Evolutionary conservation across 805 yeast genomes (phyloP).

Genomic region (Saccharomycopsis sp.): DNA sequence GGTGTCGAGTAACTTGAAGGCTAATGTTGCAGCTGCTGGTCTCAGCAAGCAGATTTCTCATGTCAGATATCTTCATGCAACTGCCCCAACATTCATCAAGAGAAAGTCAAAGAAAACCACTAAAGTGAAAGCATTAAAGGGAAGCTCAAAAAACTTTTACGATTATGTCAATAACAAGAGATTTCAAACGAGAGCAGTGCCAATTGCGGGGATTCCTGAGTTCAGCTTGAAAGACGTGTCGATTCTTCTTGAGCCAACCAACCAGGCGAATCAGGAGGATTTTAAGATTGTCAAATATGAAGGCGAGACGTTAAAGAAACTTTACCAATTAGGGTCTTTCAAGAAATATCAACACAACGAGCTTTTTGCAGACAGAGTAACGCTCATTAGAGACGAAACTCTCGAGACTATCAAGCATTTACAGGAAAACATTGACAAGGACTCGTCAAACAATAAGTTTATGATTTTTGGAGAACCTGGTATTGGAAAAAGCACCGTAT

Average conservation of each 20-base stretch:
- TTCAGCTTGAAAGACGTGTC: not conserved
- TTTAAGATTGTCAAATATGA: constrained; percentile 36
- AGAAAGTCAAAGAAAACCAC: not conserved
- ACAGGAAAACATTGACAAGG: constrained; percentile 29
- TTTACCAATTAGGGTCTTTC: constrained; percentile 55
- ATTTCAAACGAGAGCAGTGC: constrained; percentile 6
- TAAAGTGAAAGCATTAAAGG: not conserved
- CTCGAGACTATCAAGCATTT: constrained; percentile 34
- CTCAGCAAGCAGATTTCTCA: not conserved
- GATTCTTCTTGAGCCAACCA: not conserved
- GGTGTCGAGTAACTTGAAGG: not conserved
- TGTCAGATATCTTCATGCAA: not conserved
- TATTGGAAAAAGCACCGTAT: constrained; percentile 67
- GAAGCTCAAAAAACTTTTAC: constrained; percentile 7
- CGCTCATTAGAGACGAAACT: constrained; percentile 50
- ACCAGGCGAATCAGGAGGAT: constrained; percentile 16
- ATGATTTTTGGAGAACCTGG: constrained; percentile 67
- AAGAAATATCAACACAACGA: constrained; percentile 65
- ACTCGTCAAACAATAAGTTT: constrained; percentile 40
- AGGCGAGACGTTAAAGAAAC: constrained; percentile 33
- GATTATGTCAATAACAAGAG: constrained; percentile 16
- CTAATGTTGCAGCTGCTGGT: not conserved
- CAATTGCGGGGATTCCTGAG: constrained; percentile 5
- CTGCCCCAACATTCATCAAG: constrained; percentile 1
- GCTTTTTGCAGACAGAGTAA: constrained; percentile 50